These are phyloP conservation scores for Boletus tylopilopsis DNA, from an alignment of 768 basidiomycete species.

Conservation along the genomic window DNA sequence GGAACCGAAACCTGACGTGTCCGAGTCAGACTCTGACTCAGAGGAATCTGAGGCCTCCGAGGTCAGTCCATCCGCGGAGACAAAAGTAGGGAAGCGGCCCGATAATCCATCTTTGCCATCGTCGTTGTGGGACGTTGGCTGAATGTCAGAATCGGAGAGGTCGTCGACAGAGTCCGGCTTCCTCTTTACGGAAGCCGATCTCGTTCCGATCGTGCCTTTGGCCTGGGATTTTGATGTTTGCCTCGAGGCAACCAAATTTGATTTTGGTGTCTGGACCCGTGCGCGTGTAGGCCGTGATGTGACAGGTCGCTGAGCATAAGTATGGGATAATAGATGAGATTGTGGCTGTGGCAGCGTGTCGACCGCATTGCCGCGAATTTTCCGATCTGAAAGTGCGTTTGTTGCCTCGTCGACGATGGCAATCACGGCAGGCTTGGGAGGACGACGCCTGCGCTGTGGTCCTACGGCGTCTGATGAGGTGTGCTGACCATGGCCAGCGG, in stretches of 20 bases:
- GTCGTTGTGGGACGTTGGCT: constrained; percentile 36
- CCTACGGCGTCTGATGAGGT: constrained; percentile 11
- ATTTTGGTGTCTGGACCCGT: constrained; percentile 21
- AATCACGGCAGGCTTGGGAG: constrained; percentile 44
- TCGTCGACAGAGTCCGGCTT: constrained; percentile 13
- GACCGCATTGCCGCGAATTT: constrained; percentile 31
- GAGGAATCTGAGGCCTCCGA: constrained; percentile 46
- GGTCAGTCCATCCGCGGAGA: constrained; percentile 58
- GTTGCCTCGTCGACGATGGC: constrained; percentile 27
- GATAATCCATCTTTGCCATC: constrained; percentile 32
- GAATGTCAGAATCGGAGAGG: constrained; percentile 25
- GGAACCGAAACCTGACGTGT: constrained; percentile 40
- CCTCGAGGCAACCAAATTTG: constrained; percentile 33
- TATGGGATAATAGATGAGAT: constrained; percentile 31
- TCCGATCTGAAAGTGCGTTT: constrained; percentile 17
- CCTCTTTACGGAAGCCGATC: constrained; percentile 18
- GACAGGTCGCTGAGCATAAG: constrained; percentile 18
- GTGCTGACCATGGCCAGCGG: constrained; percentile 24
- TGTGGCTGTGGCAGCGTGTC: constrained; percentile 35
- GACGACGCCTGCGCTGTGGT: constrained; percentile 54
- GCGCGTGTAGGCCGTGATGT: constrained; percentile 25
- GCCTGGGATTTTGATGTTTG: constrained; percentile 36
- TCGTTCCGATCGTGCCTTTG: constrained; percentile 34
- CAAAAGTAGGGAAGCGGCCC: constrained; percentile 59
- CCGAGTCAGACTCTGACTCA: constrained; percentile 36